Base-by-base conservation (phyloP, 352 stramenopile species). In the Halophytophthora polymorphica region DNA sequence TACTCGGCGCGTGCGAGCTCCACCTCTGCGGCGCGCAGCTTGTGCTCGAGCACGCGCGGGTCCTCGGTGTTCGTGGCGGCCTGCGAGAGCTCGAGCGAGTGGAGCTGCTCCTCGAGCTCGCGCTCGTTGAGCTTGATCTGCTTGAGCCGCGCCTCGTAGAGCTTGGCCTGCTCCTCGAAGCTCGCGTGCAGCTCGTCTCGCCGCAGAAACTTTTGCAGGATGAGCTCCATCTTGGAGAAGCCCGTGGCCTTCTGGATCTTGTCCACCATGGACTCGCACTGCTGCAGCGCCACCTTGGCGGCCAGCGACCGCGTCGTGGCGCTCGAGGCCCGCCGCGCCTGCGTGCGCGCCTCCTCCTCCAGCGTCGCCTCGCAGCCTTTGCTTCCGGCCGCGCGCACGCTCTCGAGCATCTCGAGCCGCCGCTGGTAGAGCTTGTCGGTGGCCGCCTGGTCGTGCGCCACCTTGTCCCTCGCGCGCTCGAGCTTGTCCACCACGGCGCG, bases 171-270 rank as follows among this genome's bases (percentile, higher is more conserved):
- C 50, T 91, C 81, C 42, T 92, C 83, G 43, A 93, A 89, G 51
- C 81, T 90, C 19, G 50, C 58, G 49, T 90, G 89, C 8, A 93
- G 66, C 58, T 90, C 81, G 43, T 90, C 82, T 37, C 78, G 77
- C 21, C 77, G 81, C 25, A 70, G 65, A 41, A 93, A 90, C 55
- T 92, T 93, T 17, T 93, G 73, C 7, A 89, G 59, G 36, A 93
- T 88, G 18, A 80, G 42, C 47, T 90, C 76, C 48, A 93, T 81
- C 38, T 89, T 87, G 5, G 77, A 78, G 47, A 83, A 85, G 5
- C 83, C 83, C 1, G 83, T 93, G 17, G 78, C 81, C 34, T 86
- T 86, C 45, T 91, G 80, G 25, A 93, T 89, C 44, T 89, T 90
- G 13, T 90, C 79, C 36, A 79, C 90, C 74, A 92, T 90, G 33